Conservation (phyloP, 352 stramenopile genomes). For the Phytophthora agathidicida region DNA sequence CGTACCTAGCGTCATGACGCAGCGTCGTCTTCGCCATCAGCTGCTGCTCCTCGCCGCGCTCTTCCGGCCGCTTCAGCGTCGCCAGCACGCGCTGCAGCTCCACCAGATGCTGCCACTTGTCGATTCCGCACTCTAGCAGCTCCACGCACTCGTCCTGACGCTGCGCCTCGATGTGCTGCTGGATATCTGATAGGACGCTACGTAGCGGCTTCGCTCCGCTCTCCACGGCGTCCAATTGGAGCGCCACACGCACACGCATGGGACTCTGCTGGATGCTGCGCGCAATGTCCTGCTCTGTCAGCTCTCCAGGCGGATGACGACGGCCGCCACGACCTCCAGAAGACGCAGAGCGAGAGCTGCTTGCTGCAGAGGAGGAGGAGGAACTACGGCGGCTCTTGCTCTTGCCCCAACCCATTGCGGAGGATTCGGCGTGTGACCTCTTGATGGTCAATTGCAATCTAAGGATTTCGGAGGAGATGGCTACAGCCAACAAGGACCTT, state of each 20-base stretch:
- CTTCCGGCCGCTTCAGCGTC: conserved; percentile 30
- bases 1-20: conserved; percentile 17
- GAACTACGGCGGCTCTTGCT: conserved; percentile 7
- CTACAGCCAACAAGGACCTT: conserved; percentile 28
- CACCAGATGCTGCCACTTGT: conserved; percentile 54
- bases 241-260: conserved; percentile 30
- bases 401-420: conserved; percentile 27
- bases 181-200: conserved; percentile 11
- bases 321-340: conserved; percentile 6
- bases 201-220: conserved; percentile 1
- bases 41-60: not conserved
- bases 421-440: not conserved
- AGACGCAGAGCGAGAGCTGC: not conserved
- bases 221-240: conserved; percentile 20
- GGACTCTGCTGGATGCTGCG: conserved; percentile 33
- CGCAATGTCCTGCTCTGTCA: conserved; percentile 28
- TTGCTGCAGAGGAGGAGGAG: not conserved
- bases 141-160: conserved; percentile 26
- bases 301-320: conserved; percentile 19
- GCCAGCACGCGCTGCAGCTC: conserved; percentile 50
- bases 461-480: not conserved
- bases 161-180: conserved; percentile 3
- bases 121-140: conserved; percentile 55
- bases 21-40: conserved; percentile 31
- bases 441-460: conserved; percentile 13